phyloP scores from a whole-genome alignment of 208 protist species.

The Trypanosoma caninum region DNA sequence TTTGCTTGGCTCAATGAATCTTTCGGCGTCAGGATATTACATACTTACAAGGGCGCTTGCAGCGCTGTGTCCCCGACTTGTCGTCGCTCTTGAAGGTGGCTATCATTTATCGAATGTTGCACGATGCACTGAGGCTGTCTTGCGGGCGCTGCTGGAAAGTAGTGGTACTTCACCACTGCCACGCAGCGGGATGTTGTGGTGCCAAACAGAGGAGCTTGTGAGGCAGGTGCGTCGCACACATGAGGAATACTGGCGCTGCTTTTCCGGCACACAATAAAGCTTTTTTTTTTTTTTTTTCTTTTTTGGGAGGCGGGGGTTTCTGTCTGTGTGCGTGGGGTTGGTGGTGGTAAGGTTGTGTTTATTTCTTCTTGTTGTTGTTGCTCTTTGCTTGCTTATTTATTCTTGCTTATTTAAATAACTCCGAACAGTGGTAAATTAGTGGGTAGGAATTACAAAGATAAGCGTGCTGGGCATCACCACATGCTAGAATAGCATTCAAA shows the following conservation, averaged over 20 bases:
- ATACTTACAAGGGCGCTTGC: conserved; percentile 66
- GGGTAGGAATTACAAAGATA: no score
- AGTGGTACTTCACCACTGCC: conserved; percentile 30
- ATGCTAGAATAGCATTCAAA: no score
- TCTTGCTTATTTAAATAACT: not conserved
- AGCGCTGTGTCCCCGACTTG: conserved; percentile 42
- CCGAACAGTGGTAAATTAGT: no score
- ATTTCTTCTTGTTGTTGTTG: conserved; percentile 8
- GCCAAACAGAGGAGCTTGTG: conserved; percentile 38
- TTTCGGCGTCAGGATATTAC: conserved; percentile 78
- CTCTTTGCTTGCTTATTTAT: conserved; percentile 1
- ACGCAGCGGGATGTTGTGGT: conserved; percentile 50
- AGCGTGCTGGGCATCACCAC: no score
- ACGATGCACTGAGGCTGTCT: conserved; percentile 71
- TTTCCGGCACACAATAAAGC: conserved; percentile 2
- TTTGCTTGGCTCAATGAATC: conserved; percentile 86
- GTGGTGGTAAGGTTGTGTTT: not conserved
- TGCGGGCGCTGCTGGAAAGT: conserved; percentile 67
- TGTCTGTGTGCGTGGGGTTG: not conserved
- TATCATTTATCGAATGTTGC: conserved; percentile 87
- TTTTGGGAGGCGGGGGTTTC: not conserved
- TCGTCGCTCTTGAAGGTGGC: conserved; percentile 89
- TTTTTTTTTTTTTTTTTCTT: not conserved
- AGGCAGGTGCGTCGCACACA: conserved; percentile 34
- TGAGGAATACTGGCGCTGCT: conserved; percentile 31